Conservation (phyloP, 1,284 basidiomycete genomes). For the Anthracocystis panici-leucophaei region DNA sequence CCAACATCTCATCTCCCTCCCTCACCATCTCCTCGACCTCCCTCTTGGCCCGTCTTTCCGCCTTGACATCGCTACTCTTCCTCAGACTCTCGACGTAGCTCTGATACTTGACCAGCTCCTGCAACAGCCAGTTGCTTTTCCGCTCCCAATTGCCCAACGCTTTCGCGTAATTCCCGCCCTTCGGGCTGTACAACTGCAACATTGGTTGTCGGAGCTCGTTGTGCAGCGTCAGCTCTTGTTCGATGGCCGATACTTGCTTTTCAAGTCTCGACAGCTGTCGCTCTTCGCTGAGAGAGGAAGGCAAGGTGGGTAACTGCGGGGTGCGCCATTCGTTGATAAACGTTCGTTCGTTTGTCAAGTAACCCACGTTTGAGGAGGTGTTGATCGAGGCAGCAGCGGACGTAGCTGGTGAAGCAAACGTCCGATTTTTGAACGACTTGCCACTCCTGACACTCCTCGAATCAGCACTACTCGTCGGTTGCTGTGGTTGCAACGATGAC, state of each 20-base stretch:
- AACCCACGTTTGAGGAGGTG: conserved; percentile 14
- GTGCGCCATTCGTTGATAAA: conserved; percentile 93
- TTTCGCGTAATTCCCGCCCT: conserved; percentile 80
- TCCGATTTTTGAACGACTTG: neutral
- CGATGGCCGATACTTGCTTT: conserved; percentile 73
- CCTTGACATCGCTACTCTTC: conserved; percentile 34
- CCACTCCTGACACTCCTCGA: conserved; percentile 46
- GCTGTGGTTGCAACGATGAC: neutral
- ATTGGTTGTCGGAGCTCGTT: conserved; percentile 87
- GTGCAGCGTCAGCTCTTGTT: conserved; percentile 83
- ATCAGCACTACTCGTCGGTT: conserved; percentile 1
- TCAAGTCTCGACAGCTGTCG: conserved; percentile 73
- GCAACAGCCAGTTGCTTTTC: conserved; percentile 85
- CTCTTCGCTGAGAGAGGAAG: conserved; percentile 90
- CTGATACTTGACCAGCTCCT: conserved; percentile 94
- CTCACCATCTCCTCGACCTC: conserved; percentile 52
- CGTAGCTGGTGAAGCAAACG: neutral
- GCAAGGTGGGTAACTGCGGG: conserved; percentile 82
- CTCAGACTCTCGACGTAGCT: conserved; percentile 89
- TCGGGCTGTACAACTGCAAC: conserved; percentile 80
- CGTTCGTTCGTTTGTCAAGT: conserved; percentile 75
- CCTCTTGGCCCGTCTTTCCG: conserved; percentile 42
- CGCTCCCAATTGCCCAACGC: conserved; percentile 91
- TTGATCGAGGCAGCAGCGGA: conserved; percentile 14
- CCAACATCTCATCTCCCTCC: conserved; percentile 32